Base-by-base conservation (phyloP, 2,329 filamentous ascomycete species). In the Ophioceras dolichostomum region DNA sequence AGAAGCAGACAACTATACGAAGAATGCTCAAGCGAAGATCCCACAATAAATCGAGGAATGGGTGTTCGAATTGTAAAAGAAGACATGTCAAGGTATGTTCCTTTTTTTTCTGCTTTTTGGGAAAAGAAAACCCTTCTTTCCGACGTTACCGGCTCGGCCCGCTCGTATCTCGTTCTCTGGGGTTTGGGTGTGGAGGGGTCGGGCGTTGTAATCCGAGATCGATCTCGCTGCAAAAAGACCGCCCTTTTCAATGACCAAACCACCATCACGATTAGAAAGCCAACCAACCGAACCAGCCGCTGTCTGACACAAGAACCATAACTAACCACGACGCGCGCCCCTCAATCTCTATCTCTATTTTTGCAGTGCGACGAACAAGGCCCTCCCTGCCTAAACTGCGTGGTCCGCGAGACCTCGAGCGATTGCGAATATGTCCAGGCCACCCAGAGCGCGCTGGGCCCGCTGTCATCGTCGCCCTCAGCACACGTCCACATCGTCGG, bases 351-450 rank as follows among this genome's bases (percentile, higher is more conserved):
- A n/a, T n/a, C n/a, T n/a, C n/a, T n/a, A n/a, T n/a, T n/a, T n/a
- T 9, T 5, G 13, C 36, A 59, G 56, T 60, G 57, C 36, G 57
- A 60, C 21, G 57, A 60, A 21, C 46, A 50, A 41, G 55, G 55
- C 2, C 57, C 57, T 18, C 56, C 55, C 5, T 60, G 57, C 34
- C 41, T 53, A 10, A 54, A 56, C 28, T 60, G 57, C 37, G 41
- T 48, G 12, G 43, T 49, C 18, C 52, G 53, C 16, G 37, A 37
- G 29, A 37, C 36, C 5, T 10, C 30, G 8, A 31, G 22, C 22
- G 32, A 19, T n/a, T 37, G 36, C 21, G 24, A 21, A 16, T 37
- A 37, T 19, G 7, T 10, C n/a, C 36, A 37, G 6, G 20, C 19
- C 12, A n/a, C 31, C 17, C 31, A 33, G 31, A 33, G 5, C 18